These are phyloP conservation scores for Macadamia integrifolia DNA, from an alignment of 164 flowering plant species.

Conservation along the genomic window DNA sequence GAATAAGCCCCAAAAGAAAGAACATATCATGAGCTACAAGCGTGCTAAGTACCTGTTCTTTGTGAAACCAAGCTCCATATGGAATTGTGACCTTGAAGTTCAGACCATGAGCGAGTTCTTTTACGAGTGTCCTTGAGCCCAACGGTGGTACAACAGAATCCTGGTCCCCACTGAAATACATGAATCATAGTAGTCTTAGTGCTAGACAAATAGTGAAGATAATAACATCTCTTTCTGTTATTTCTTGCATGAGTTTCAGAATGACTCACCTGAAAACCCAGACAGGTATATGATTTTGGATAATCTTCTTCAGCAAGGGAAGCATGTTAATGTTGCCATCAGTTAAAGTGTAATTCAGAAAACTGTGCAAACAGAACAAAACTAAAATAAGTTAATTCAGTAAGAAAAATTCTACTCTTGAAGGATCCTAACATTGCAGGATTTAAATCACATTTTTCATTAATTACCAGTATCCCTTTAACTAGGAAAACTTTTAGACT, in stretches of 20 bases:
- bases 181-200: background rate
- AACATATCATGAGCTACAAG: background rate
- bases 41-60: slow-evolving; percentile 60
- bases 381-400: slow-evolving; percentile 13
- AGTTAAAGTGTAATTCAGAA: slow-evolving; percentile 46
- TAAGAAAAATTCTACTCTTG: slow-evolving; percentile 28
- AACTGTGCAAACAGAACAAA: slow-evolving; percentile 21
- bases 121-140: slow-evolving; percentile 81
- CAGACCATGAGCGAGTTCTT: slow-evolving; percentile 77
- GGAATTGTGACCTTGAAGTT: slow-evolving; percentile 69
- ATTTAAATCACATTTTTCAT: background rate
- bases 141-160: slow-evolving; percentile 87
- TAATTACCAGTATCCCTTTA: background rate
- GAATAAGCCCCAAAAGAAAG: background rate
- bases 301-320: slow-evolving; percentile 53
- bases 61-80: slow-evolving; percentile 91
- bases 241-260: background rate
- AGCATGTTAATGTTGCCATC: slow-evolving; percentile 57
- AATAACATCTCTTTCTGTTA: background rate
- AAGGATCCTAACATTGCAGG: background rate
- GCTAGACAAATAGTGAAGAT: background rate
- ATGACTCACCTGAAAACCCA: slow-evolving; percentile 64
- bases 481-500: background rate
- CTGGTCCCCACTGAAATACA: slow-evolving; percentile 81
- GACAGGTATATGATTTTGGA: slow-evolving; percentile 40